Conservation (phyloP, 352 stramenopile genomes). For the Plasmopara muralis region DNA sequence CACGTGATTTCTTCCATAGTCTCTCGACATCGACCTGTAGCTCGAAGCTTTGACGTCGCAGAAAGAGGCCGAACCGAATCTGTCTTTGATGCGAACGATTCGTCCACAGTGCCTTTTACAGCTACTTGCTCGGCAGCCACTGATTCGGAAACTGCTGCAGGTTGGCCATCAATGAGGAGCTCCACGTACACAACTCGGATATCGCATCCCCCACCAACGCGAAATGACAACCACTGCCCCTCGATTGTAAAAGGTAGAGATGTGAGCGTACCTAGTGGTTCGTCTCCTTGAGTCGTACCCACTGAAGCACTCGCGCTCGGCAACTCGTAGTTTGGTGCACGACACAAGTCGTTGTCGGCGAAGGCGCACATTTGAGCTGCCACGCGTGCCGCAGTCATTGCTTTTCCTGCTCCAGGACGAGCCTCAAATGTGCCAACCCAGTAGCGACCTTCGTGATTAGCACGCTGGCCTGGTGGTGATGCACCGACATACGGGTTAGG, state of each 20-base stretch:
- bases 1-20: slow-evolving; percentile 86
- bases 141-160: slow-evolving; percentile 24
- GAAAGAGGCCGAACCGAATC: slow-evolving; percentile 14
- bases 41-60: slow-evolving; percentile 57
- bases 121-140: slow-evolving; percentile 27
- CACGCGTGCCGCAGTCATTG: slow-evolving; percentile 25
- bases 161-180: slow-evolving; percentile 88
- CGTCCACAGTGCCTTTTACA: slow-evolving; percentile 18
- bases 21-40: slow-evolving; percentile 88
- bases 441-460: slow-evolving; percentile 83
- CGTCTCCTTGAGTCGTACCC: slow-evolving; percentile 87
- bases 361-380: slow-evolving; percentile 54
- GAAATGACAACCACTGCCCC: slow-evolving; percentile 87
- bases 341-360: slow-evolving; percentile 58
- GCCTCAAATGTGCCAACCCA: slow-evolving; percentile 94
- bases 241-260: slow-evolving; percentile 91
- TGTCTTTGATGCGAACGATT: slow-evolving; percentile 1
- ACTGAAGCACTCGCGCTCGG: slow-evolving; percentile 47
- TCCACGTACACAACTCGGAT: slow-evolving; percentile 89
- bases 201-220: slow-evolving; percentile 94
- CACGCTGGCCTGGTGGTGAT: slow-evolving; percentile 37
- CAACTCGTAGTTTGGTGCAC: slow-evolving; percentile 64
- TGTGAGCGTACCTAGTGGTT: slow-evolving; percentile 88
- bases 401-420: slow-evolving; percentile 66
- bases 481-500: slow-evolving; percentile 8